phyloP scores from a whole-genome alignment of 306 rosid genomes.

The Malus sylvestris region DNA sequence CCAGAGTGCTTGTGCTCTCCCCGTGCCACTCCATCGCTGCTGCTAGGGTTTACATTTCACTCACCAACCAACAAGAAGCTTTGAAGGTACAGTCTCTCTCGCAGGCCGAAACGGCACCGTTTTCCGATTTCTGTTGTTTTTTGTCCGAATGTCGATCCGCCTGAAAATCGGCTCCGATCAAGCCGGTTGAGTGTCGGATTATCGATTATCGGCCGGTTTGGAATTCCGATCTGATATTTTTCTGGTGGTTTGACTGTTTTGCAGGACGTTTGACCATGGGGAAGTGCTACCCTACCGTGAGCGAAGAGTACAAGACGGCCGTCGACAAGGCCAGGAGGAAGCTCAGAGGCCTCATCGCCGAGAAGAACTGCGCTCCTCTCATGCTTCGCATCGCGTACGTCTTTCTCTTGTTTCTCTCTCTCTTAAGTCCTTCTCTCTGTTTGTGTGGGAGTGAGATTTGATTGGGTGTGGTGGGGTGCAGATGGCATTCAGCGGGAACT shows the following conservation, averaged over 20 bases:
- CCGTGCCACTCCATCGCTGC: conserved; percentile 12
- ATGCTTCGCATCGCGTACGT: conserved; percentile 87
- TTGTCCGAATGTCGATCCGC: background rate
- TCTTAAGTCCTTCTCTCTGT: background rate
- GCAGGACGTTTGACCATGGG: conserved; percentile 41
- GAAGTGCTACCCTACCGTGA: conserved; percentile 79
- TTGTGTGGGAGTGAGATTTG: background rate
- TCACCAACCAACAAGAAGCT: background rate
- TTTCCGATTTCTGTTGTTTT: background rate
- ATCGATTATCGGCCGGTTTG: background rate
- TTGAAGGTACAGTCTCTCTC: conserved; percentile 19
- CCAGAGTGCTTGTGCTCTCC: conserved; percentile 9
- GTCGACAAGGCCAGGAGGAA: conserved; percentile 81
- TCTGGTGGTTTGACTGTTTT: background rate
- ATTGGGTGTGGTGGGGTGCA: conserved; percentile 6
- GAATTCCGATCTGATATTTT: background rate
- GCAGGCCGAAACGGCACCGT: background rate
- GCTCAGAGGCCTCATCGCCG: conserved; percentile 89
- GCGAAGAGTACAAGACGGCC: conserved; percentile 65
- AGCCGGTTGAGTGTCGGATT: background rate
- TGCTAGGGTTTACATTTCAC: conserved; percentile 3
- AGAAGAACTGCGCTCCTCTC: conserved; percentile 83
- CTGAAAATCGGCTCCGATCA: background rate
- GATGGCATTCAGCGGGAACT: conserved; percentile 99
- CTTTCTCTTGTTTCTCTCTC: background rate